Evolutionary conservation across 352 stramenopile genomes (phyloP).

Genomic region (Globisporangium spinosum): DNA sequence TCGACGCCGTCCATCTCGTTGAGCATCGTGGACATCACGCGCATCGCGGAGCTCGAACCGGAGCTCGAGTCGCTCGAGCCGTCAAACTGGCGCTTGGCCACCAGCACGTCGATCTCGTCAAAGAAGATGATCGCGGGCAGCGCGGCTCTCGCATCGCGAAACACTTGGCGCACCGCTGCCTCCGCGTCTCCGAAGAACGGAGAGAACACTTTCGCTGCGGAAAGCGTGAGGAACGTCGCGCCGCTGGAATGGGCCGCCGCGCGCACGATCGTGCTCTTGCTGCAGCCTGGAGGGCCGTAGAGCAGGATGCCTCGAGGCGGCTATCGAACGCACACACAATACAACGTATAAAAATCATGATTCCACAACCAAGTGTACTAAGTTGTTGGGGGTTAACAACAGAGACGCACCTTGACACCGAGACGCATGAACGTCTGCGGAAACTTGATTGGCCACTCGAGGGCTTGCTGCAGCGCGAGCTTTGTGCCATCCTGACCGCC

Average conservation of each 20-base stretch:
- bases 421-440: slow-evolving; percentile 68
- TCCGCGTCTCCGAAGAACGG: slow-evolving; percentile 89
- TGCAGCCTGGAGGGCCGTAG: slow-evolving; percentile 88
- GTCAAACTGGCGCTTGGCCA: slow-evolving; percentile 75
- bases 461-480: slow-evolving; percentile 69
- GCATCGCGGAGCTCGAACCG: slow-evolving; percentile 65
- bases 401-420: slow-evolving; percentile 39
- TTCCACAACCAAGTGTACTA: too few species aligned
- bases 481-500: slow-evolving; percentile 72
- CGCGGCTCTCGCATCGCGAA: slow-evolving; percentile 68
- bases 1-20: slow-evolving; percentile 98
- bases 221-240: slow-evolving; percentile 85
- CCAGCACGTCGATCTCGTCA: slow-evolving; percentile 87
- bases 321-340: not conserved
- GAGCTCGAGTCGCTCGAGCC: slow-evolving; percentile 29
- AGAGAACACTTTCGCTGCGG: slow-evolving; percentile 85
- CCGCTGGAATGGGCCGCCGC: slow-evolving; percentile 72
- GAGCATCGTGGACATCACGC: slow-evolving; percentile 96
- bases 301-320: slow-evolving; percentile 81
- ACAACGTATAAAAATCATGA: too few species aligned
- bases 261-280: slow-evolving; percentile 88
- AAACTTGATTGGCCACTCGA: slow-evolving; percentile 88
- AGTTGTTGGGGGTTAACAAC: not conserved
- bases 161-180: slow-evolving; percentile 73
- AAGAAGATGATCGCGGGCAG: slow-evolving; percentile 92